phyloP scores from a whole-genome alignment of 768 basidiomycete genomes.

The Paxillus ammoniavirescens region DNA sequence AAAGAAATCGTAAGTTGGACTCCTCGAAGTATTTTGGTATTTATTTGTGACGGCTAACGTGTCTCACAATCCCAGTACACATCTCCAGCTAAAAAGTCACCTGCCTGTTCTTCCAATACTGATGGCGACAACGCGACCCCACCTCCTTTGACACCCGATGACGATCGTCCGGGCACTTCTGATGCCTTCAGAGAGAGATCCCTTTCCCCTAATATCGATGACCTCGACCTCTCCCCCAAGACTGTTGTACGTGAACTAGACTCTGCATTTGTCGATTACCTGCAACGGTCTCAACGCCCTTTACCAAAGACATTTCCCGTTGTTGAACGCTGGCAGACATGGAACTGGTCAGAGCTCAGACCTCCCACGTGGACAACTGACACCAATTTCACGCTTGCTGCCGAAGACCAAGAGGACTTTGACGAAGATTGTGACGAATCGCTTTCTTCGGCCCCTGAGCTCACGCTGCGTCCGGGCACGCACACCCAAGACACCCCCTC shows the following conservation, averaged over 20 bases:
- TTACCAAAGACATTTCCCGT: slow-evolving; percentile 21
- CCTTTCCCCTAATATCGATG: slow-evolving; percentile 21
- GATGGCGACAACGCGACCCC: slow-evolving; percentile 32
- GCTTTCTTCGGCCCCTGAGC: slow-evolving; percentile 9
- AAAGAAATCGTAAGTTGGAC: slow-evolving; percentile 24
- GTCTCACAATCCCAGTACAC: slow-evolving; percentile 11
- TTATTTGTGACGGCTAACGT: slow-evolving; percentile 2
- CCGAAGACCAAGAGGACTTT: slow-evolving; percentile 21
- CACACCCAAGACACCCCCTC: slow-evolving; percentile 15
- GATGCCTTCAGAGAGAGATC: slow-evolving; percentile 24
- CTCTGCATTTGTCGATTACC: slow-evolving; percentile 21
- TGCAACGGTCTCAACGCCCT: slow-evolving; percentile 23
- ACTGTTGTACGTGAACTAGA: slow-evolving; percentile 25
- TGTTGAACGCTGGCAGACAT: slow-evolving; percentile 32
- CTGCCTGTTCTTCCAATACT: slow-evolving; percentile 27
- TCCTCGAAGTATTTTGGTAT: not conserved
- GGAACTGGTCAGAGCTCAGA: slow-evolving; percentile 34
- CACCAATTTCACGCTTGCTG: not conserved
- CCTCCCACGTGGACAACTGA: slow-evolving; percentile 25
- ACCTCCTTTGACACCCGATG: slow-evolving; percentile 37
- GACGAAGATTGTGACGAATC: slow-evolving; percentile 26
- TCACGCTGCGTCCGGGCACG: slow-evolving; percentile 9
- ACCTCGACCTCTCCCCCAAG: slow-evolving; percentile 15
- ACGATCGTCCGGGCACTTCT: slow-evolving; percentile 22
- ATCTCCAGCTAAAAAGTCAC: slow-evolving; percentile 21